These are phyloP conservation scores for Lavandula angustifolia DNA, from an alignment of 257 asterid genomes.

Conservation along the genomic window DNA sequence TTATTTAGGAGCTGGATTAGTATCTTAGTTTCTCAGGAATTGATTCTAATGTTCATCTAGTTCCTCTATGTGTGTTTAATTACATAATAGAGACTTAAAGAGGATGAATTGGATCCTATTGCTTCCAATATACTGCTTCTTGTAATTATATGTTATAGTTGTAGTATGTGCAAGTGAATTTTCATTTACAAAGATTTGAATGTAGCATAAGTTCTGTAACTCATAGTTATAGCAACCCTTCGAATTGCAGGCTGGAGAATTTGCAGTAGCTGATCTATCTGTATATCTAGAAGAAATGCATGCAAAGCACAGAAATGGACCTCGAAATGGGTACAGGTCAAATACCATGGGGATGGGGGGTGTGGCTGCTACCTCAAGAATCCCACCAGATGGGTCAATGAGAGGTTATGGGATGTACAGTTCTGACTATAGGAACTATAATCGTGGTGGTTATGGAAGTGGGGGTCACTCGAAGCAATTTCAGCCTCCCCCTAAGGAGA, in stretches of 20 bases:
- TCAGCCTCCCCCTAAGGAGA: constrained; percentile 51
- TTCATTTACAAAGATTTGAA: constrained; percentile 5
- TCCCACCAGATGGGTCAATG: constrained; percentile 68
- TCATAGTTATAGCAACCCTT: constrained; percentile 1
- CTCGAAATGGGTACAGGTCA: constrained; percentile 74
- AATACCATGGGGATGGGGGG: constrained; percentile 65
- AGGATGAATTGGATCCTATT: background rate
- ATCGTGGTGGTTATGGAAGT: constrained; percentile 71
- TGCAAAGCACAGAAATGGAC: constrained; percentile 66
- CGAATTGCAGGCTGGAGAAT: constrained; percentile 34
- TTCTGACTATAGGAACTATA: constrained; percentile 57
- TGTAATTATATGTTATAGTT: constrained; percentile 10
- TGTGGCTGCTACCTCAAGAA: constrained; percentile 52
- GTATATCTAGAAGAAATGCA: constrained; percentile 53
- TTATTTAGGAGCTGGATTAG: constrained; percentile 3
- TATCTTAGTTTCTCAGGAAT: constrained; percentile 12
- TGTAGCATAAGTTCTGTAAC: constrained; percentile 12
- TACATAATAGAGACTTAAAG: background rate
- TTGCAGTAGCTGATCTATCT: constrained; percentile 11
- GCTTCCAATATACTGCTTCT: background rate
- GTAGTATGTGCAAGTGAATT: constrained; percentile 9
- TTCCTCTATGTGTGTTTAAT: background rate
- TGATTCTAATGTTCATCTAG: background rate
- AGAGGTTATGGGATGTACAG: constrained; percentile 65
- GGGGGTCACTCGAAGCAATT: constrained; percentile 66